Conservation (phyloP, 176 grass and related monocot genomes). For the Aechmea fasciata region DNA sequence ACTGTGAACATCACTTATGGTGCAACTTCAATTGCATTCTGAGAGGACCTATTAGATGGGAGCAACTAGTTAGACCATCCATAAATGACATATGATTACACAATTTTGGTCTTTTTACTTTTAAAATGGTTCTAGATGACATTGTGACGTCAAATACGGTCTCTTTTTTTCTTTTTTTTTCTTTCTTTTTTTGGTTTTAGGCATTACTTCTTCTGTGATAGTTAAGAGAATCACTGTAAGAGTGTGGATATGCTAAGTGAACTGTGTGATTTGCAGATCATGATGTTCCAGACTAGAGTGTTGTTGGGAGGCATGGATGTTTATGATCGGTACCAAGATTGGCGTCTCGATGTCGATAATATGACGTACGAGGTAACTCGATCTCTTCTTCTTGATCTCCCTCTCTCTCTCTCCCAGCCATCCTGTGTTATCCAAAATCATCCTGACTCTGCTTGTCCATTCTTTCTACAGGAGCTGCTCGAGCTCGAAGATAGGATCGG, state of each 20-base stretch:
- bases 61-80: no score
- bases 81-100: no score
- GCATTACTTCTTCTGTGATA: no score
- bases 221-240: no score
- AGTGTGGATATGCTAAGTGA: neutral
- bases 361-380: conserved; percentile 80
- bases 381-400: neutral
- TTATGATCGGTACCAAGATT: conserved; percentile 71
- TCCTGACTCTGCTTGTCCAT: neutral
- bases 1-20: no score
- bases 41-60: no score
- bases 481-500: conserved; percentile 73
- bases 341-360: conserved; percentile 87
- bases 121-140: no score
- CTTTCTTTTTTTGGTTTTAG: no score
- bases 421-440: neutral
- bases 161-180: no score
- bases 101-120: no score
- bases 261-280: conserved; percentile 45
- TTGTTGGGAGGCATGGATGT: conserved; percentile 59
- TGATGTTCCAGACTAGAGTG: conserved; percentile 75
- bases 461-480: conserved; percentile 59
- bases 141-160: no score
- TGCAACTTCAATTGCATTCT: no score
- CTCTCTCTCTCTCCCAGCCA: neutral